These are phyloP conservation scores for Penicillium sclerotigenum DNA, from an alignment of 2,329 filamentous ascomycete species.

Conservation along the genomic window DNA sequence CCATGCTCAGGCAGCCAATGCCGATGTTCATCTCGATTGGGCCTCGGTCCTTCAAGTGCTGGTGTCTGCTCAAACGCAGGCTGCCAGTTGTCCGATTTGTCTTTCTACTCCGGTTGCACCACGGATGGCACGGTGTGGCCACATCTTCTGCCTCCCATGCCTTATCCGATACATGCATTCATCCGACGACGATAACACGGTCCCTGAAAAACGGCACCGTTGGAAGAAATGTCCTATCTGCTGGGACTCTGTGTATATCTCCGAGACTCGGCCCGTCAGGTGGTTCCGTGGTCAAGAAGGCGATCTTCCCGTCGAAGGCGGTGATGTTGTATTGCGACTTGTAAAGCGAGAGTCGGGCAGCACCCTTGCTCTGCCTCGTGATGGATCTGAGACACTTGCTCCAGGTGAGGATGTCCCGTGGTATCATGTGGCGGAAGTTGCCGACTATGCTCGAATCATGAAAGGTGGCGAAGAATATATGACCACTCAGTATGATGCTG, in stretches of 20 bases:
- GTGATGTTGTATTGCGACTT: conserved; percentile 83
- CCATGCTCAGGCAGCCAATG: conserved; percentile 73
- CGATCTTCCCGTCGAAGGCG: conserved; percentile 73
- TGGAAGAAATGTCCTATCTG: conserved; percentile 98
- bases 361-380: conserved; percentile 81
- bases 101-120: conserved; percentile 88
- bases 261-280: conserved; percentile 81
- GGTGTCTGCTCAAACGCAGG: conserved; percentile 83
- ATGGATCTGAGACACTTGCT: conserved; percentile 68
- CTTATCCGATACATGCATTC: conserved; percentile 95
- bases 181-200: conserved; percentile 64
- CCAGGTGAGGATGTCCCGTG: conserved; percentile 79
- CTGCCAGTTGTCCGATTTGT: conserved; percentile 88
- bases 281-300: conserved; percentile 90
- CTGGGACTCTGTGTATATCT: conserved; percentile 88
- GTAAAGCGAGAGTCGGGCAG: conserved; percentile 77
- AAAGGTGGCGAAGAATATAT: conserved; percentile 90
- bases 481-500: conserved; percentile 71
- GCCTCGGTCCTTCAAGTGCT: conserved; percentile 84
- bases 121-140: conserved; percentile 93
- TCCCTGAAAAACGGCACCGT: conserved; percentile 65
- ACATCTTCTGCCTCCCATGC: conserved; percentile 94
- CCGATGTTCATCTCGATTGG: conserved; percentile 90
- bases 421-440: conserved; percentile 89
- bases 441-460: conserved; percentile 95